A percentile compares a stretch with the other conserved stretches of the same genome.
These are phyloP conservation scores for Rhodomyrtus psidioides DNA, from an alignment of 441 rosid genomes.

Conservation along the genomic window DNA sequence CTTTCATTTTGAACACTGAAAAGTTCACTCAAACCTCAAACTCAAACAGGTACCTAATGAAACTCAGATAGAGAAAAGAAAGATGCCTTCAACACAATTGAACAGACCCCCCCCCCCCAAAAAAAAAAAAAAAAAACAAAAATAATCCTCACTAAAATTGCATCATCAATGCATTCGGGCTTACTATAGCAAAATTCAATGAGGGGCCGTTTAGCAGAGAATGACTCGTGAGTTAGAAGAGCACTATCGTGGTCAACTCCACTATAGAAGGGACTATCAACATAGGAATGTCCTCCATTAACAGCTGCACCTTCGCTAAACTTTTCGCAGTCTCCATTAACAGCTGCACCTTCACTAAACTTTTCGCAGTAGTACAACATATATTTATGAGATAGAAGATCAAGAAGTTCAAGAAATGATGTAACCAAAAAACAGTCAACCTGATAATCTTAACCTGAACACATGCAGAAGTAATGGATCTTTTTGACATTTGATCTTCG, in stretches of 20 bases:
- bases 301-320: not conserved
- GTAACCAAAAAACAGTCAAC: not conserved
- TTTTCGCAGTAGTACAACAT: not conserved
- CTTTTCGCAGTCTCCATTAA: not conserved
- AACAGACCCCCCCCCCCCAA: not conserved
- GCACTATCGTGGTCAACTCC: not conserved
- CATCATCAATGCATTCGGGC: not conserved
- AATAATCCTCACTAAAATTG: not conserved
- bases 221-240: not conserved
- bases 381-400: not conserved
- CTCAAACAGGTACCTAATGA: not conserved
- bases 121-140: fast-evolving
- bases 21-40: not conserved
- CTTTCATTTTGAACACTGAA: not conserved
- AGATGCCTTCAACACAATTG: not conserved
- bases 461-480: not conserved
- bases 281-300: not conserved
- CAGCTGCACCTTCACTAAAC: not conserved
- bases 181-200: not conserved
- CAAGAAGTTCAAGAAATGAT: not conserved
- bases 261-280: not conserved
- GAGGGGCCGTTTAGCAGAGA: not conserved
- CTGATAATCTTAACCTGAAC: not conserved
- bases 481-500: not conserved
- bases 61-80: not conserved